A percentile compares a stretch with the other conserved stretches of the same genome.
Conservation (phyloP, 2,329 filamentous ascomycete species). For the Stromatinia cepivora region DNA sequence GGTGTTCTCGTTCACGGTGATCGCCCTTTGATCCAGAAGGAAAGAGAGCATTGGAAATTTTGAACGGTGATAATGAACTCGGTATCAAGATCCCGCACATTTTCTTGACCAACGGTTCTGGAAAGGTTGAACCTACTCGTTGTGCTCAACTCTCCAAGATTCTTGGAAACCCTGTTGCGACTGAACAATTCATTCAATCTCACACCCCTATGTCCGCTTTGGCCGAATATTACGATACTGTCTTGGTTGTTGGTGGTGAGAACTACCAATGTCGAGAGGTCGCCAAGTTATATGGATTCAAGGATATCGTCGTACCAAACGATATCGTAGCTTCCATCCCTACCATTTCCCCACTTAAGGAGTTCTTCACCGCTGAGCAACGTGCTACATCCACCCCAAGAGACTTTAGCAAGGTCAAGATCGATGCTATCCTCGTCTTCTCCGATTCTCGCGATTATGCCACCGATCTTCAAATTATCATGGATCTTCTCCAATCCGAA, state of each 20-base stretch:
- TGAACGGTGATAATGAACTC: slow-evolving; percentile 75
- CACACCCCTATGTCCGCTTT: slow-evolving; percentile 77
- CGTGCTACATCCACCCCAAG: slow-evolving; percentile 57
- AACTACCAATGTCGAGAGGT: slow-evolving; percentile 73
- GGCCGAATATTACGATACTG: slow-evolving; percentile 66
- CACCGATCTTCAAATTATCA: slow-evolving; percentile 74
- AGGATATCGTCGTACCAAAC: slow-evolving; percentile 71
- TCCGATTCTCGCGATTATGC: slow-evolving; percentile 73
- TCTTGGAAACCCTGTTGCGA: slow-evolving; percentile 62
- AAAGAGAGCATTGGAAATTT: slow-evolving; percentile 64
- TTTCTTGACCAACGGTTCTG: slow-evolving; percentile 73
- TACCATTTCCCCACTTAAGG: slow-evolving; percentile 66
- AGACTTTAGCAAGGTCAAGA: slow-evolving; percentile 71
- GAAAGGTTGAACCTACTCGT: slow-evolving; percentile 66
- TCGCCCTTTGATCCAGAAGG: slow-evolving; percentile 68
- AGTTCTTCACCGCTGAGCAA: slow-evolving; percentile 65
- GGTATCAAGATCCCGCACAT: slow-evolving; percentile 61
- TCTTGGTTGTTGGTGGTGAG: slow-evolving; percentile 74
- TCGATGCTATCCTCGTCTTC: slow-evolving; percentile 74
- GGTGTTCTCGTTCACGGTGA: slow-evolving; percentile 75
- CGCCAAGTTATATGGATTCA: slow-evolving; percentile 72
- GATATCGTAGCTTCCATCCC: slow-evolving; percentile 71
- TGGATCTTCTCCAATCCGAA: slow-evolving; percentile 68
- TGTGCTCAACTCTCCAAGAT: slow-evolving; percentile 68
- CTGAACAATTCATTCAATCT: slow-evolving; percentile 75